Percentiles rank a stretch among this genome's conserved stretches.
phyloP scores from a whole-genome alignment of 2,329 filamentous ascomycete species.

The Podosphaera xanthii region DNA sequence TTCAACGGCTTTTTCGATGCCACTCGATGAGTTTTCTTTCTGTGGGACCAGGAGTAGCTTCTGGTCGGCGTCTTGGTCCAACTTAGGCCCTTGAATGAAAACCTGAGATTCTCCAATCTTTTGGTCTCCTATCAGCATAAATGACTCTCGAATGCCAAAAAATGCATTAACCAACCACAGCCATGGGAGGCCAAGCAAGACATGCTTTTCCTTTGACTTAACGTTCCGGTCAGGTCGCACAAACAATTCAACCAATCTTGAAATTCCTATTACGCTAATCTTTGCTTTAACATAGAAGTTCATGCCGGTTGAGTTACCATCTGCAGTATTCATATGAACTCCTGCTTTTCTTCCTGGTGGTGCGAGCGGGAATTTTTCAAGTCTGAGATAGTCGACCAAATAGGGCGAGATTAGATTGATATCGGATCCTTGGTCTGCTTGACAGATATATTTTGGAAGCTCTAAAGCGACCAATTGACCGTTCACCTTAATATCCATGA shows the following conservation, averaged over 20 bases:
- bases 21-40: no score
- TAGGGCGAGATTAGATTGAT: not conserved
- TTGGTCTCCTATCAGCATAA: not conserved
- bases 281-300: not conserved
- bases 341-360: not conserved
- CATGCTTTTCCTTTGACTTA: not conserved
- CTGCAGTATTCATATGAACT: not conserved
- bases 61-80: no score
- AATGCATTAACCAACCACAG: not conserved
- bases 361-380: not conserved
- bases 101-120: not conserved
- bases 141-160: not conserved
- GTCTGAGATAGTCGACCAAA: not conserved
- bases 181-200: not conserved
- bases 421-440: not conserved
- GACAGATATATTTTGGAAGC: not conserved
- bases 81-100: no score
- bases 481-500: no score
- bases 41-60: no score
- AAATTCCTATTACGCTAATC: not conserved
- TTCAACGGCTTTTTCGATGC: no score
- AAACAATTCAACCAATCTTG: not conserved
- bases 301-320: not conserved
- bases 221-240: not conserved
- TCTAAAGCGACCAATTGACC: not conserved